Conservation (phyloP, 208 protist genomes). For the Acanthamoeba polyphaga region DNA sequence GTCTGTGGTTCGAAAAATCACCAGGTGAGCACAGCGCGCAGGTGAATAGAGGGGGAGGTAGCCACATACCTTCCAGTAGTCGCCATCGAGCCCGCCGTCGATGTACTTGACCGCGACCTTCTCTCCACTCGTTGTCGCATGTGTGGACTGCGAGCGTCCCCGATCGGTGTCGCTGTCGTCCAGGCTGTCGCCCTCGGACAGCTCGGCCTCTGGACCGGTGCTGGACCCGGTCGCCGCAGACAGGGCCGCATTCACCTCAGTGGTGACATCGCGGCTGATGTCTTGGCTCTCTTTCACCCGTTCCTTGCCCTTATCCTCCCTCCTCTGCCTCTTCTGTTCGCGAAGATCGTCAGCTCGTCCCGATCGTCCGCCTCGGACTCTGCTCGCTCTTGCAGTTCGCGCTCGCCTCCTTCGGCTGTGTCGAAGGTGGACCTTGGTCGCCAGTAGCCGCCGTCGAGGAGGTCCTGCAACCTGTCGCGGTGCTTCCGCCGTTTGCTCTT, state of each 20-base stretch:
- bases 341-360: background rate
- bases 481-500: background rate
- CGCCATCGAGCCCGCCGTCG: background rate
- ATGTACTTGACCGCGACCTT: background rate
- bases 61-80: background rate
- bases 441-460: constrained; percentile 22
- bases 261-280: background rate
- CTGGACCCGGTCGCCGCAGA: background rate
- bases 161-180: background rate
- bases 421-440: background rate
- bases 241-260: background rate
- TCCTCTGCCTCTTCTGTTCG: background rate
- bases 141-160: background rate
- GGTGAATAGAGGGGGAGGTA: background rate
- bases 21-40: background rate
- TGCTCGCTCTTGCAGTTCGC: background rate
- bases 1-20: background rate
- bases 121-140: background rate
- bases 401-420: background rate
- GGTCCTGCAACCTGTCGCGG: background rate
- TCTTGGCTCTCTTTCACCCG: background rate
- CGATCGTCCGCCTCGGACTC: background rate
- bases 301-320: background rate
- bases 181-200: background rate
- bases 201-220: background rate